Evolutionary conservation across 345 rosid species (phyloP), one percentile per base, ranked within the genome.

Genomic region (Citrus inodora): DNA sequence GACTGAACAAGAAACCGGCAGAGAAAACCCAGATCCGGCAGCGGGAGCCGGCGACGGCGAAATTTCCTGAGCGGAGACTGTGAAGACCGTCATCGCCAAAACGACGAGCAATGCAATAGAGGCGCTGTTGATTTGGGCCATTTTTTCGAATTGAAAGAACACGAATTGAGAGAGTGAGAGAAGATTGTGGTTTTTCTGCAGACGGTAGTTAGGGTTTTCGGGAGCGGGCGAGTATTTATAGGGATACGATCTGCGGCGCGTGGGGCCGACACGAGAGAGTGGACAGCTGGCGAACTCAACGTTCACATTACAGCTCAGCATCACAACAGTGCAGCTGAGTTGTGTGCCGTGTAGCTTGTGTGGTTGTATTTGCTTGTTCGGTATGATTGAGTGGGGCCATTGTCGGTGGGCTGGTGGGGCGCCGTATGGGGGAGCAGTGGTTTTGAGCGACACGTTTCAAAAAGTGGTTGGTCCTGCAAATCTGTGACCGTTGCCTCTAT

Each of bases 1-100:
- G 4, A 76, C 79, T 0, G 73, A 24, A 56, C 66, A 56, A 1
- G 79, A 68, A 67, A 67, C 73, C 21, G 73, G 67, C 6, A 67
- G 28, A 25, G 73, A 67, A 10, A 76, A 69, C 3, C 65, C 79
- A 21, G 73, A 71, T 53, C 79, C 79, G 6, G 73, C 13, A 0
- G 22, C 17, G 2, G 79, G 66, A 38, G 70, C 70, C 4, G 70
- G 78, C 8, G 78, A 67, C 21, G 67, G 67, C 0, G 79, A 61
- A 32, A 42, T 14, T 5, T 71, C 78, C 81, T 88, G 87, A 69
- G 83, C 91, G 0, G 88, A 83, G 53, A 73, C 80, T 2, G 75
- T 25, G 32, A 80, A 51, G 25, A 79, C 24, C 8, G 75, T 24
- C 32, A 75, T 33, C 2, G 71, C 80, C 67, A 84, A 38, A 9